These are phyloP conservation scores for Mucor lusitanicus DNA, from an alignment of 371 early-diverging fungal species.

Conservation along the genomic window DNA sequence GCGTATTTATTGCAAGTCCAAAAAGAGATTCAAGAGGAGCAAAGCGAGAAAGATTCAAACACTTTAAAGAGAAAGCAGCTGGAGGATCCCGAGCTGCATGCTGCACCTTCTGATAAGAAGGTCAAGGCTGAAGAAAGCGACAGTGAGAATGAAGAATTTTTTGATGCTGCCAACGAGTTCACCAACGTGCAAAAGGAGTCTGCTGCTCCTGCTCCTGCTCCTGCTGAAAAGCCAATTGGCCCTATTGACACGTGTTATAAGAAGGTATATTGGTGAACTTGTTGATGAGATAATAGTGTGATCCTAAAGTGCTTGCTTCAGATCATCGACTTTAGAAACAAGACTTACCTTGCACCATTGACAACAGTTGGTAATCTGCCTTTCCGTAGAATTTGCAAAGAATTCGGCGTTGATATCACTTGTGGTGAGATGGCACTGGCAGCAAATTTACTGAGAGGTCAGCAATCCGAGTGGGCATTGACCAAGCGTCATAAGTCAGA, in stretches of 20 bases:
- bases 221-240: slow-evolving; percentile 34
- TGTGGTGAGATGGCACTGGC: slow-evolving; percentile 97
- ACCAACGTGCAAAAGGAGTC: slow-evolving; percentile 14
- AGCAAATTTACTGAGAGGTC: slow-evolving; percentile 71
- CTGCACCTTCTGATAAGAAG: slow-evolving; percentile 9
- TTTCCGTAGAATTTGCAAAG: slow-evolving; percentile 92
- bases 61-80: slow-evolving; percentile 30
- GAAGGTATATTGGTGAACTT: slow-evolving; percentile 20
- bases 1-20: slow-evolving; percentile 41
- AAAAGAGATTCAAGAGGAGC: slow-evolving; percentile 37
- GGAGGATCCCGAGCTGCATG: background rate
- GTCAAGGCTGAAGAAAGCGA: slow-evolving; percentile 18
- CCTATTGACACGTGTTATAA: slow-evolving; percentile 46
- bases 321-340: slow-evolving; percentile 82
- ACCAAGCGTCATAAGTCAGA: slow-evolving; percentile 86
- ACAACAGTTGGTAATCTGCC: slow-evolving; percentile 91
- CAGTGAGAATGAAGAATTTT: slow-evolving; percentile 21
- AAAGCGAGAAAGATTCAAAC: slow-evolving; percentile 25
- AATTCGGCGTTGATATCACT: slow-evolving; percentile 94
- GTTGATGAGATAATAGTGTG: too few species aligned
- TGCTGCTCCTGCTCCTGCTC: slow-evolving; percentile 10
- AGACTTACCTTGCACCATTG: slow-evolving; percentile 94
- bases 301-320: background rate
- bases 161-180: slow-evolving; percentile 27
- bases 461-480: slow-evolving; percentile 86